Conservation (phyloP, 441 rosid genomes). For the Adansonia rubrostipa region DNA sequence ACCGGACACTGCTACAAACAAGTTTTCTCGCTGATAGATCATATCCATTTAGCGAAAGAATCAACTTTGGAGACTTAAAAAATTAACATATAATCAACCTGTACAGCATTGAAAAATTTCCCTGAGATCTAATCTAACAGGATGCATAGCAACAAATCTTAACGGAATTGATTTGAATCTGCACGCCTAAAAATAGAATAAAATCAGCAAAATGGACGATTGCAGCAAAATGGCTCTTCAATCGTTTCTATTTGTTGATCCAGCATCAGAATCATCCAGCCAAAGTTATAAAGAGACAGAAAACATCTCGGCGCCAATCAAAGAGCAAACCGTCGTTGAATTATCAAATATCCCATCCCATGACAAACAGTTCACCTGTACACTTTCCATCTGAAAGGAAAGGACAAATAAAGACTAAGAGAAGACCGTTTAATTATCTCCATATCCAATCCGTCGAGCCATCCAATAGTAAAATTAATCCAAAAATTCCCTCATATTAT, state of each 20-base stretch:
- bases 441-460: not conserved
- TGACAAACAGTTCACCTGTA: not conserved
- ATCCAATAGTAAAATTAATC: not conserved
- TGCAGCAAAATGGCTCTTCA: too few species aligned
- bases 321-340: not conserved
- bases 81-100: not conserved
- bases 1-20: not conserved
- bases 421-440: not conserved
- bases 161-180: not conserved
- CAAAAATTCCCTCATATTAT: not conserved
- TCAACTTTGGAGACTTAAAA: not conserved
- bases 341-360: not conserved
- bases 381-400: not conserved
- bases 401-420: not conserved
- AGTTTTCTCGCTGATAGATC: not conserved
- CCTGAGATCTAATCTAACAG: not conserved
- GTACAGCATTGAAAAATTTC: not conserved
- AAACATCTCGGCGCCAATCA: not conserved
- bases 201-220: not conserved
- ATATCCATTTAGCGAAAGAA: not conserved
- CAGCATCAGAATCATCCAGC: too few species aligned
- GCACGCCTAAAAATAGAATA: not conserved
- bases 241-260: not conserved
- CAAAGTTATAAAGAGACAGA: too few species aligned
- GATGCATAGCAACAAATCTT: not conserved